Evolutionary conservation across 2,329 filamentous ascomycete species (phyloP).

Genomic region (Venturia asperata): DNA sequence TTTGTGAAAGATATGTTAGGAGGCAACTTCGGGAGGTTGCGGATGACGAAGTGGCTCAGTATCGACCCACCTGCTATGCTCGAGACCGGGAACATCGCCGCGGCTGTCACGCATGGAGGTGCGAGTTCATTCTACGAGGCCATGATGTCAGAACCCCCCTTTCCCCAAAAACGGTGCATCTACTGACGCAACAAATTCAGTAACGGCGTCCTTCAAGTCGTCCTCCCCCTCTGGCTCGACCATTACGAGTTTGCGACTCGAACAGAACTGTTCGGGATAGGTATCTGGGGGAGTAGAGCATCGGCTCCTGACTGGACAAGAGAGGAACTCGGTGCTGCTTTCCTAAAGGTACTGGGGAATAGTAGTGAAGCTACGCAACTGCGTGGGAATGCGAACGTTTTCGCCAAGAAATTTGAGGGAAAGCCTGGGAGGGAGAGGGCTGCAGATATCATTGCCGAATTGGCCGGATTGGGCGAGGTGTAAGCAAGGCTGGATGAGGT

Average conservation of each 20-base stretch:
- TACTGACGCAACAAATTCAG: constrained; percentile 25
- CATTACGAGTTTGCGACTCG: constrained; percentile 40
- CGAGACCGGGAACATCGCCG: constrained; percentile 31
- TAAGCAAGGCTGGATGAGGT: background rate
- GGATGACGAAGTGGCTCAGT: constrained; percentile 28
- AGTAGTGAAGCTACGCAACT: background rate
- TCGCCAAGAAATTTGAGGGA: constrained; percentile 2
- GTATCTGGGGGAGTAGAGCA: constrained; percentile 8
- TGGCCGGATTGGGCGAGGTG: background rate
- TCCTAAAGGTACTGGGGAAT: background rate
- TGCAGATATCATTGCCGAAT: constrained; percentile 1
- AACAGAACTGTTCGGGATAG: constrained; percentile 39
- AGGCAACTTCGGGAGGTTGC: background rate
- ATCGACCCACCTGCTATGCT: constrained; percentile 32
- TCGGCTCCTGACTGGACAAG: constrained; percentile 3
- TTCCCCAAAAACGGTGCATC: background rate
- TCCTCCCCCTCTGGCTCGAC: constrained; percentile 44
- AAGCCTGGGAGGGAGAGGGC: constrained; percentile 7
- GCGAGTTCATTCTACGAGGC: constrained; percentile 41
- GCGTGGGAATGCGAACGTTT: background rate
- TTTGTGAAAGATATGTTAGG: background rate
- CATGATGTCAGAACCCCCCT: constrained; percentile 13
- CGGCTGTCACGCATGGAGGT: constrained; percentile 37
- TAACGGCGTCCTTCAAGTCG: constrained; percentile 40
- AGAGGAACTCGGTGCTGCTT: background rate